Base-by-base conservation (phyloP, 495 filamentous ascomycete genomes). In the Penicillium soppii region DNA sequence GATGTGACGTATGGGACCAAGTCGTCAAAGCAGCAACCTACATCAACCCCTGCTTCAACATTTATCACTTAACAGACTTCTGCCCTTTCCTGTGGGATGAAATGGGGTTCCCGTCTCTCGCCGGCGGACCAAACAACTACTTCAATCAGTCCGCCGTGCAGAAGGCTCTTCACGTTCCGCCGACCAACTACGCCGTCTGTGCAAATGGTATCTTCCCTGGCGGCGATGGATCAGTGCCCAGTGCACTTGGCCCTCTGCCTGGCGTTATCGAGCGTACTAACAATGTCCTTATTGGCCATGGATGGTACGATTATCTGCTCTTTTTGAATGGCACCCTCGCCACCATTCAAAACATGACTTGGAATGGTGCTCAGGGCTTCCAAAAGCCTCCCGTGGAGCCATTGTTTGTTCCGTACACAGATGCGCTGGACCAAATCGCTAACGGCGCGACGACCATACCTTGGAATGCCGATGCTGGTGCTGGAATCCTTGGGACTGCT, bases 311-410 rank as follows among this genome's bases (percentile, higher is more conserved):
- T 47, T 79, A 69, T 54, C 53, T 83, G 30, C 69, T 90, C 4
- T 71, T 89, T 20, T 52, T 74, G 39, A 87, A 90, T 55, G 87
- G 88, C 9, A 83, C 85, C 0, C 73, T 94, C 0, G 69, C 87
- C 12, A 82, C 79, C 16, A 86, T 92, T 32, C 88, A 94, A 58
- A 92, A 91, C 63, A 90, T 92, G 88, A 92, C 88, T 0, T 92
- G 86, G 86, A 80, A 82, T 47, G 89, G 89, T 5, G 61, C 62
- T 10, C 80, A 85, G 47, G 89, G 89, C 1, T 92, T 92, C 71
- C 75, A 80, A 35, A 57, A 53, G 10, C 64, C 71, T 1, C 87
- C 87, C 0, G 56, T 61, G 2, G 79, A 81, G 27, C 76, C 79
- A 0, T 79, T 91, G 39, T 85, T 82, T 46, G 83, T 90, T 0